Percentiles rank a stretch among this genome's conserved stretches.
Evolutionary conservation across 2,329 filamentous ascomycete genomes (phyloP).

Genomic region (Xylariaceae sp.): DNA sequence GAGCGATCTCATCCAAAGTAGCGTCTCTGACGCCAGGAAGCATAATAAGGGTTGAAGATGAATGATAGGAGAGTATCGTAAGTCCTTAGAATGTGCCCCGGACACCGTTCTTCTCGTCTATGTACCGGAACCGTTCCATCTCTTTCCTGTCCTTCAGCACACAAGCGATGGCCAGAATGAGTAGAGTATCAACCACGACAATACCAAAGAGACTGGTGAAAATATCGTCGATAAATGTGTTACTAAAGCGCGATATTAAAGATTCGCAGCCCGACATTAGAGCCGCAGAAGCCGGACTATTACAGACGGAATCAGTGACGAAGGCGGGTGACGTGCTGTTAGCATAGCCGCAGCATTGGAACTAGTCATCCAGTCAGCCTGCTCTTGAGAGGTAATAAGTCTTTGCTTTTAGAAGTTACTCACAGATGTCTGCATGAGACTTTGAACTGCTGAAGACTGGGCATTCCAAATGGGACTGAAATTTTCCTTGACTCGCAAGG

Average conservation of each 20-base stretch:
- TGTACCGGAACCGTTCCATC: slow-evolving; percentile 71
- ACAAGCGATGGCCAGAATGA: slow-evolving; percentile 69
- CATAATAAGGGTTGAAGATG: too few relatives aligned
- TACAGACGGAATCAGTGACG: slow-evolving; percentile 63
- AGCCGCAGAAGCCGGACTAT: slow-evolving; percentile 66
- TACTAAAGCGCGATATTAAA: slow-evolving; percentile 64
- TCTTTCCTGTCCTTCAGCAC: slow-evolving; percentile 78
- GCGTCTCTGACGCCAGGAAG: too few relatives aligned
- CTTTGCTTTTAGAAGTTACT: slow-evolving; percentile 21
- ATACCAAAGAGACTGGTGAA: slow-evolving; percentile 79
- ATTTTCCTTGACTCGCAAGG: slow-evolving; percentile 61
- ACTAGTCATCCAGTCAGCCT: slow-evolving; percentile 44
- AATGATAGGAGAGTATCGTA: neutral
- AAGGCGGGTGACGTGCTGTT: slow-evolving; percentile 71
- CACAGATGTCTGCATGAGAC: slow-evolving; percentile 67
- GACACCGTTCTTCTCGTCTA: slow-evolving; percentile 71
- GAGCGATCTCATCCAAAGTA: too few relatives aligned
- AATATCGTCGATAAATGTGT: slow-evolving; percentile 67
- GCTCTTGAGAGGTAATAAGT: slow-evolving; percentile 1
- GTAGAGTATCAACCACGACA: slow-evolving; percentile 64
- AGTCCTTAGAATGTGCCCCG: slow-evolving; percentile 43
- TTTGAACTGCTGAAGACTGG: slow-evolving; percentile 56
- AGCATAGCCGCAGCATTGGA: slow-evolving; percentile 75
- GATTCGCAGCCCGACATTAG: slow-evolving; percentile 66
- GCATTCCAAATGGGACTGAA: slow-evolving; percentile 58